These are phyloP conservation scores for Nakaseomyces glabratus DNA, from an alignment of 1,139 yeast genomes.

Conservation along the genomic window DNA sequence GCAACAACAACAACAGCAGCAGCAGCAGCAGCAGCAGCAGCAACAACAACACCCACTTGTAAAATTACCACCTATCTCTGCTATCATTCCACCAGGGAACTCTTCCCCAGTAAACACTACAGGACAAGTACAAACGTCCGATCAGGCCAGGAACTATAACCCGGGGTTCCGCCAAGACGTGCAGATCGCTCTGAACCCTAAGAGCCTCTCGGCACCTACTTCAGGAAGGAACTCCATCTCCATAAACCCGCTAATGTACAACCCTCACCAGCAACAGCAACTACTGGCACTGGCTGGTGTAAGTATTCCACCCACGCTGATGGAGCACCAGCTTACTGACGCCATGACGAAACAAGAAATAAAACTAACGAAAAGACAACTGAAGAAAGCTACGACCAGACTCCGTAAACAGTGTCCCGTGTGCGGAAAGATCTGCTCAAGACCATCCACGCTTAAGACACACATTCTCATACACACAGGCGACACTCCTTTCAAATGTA, in stretches of 20 bases:
- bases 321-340: slow-evolving; percentile 2
- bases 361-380: slow-evolving; percentile 4
- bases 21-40: slow-evolving; percentile 7
- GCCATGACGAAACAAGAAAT: slow-evolving; percentile 5
- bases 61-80: slow-evolving; percentile 5
- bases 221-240: slow-evolving; percentile 4
- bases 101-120: slow-evolving; percentile 4
- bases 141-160: too few relatives aligned
- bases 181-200: neutral
- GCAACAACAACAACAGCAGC: slow-evolving; percentile 2
- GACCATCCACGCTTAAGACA: slow-evolving; percentile 76
- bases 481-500: slow-evolving; percentile 71
- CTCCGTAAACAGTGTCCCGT: slow-evolving; percentile 41
- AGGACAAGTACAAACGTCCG: slow-evolving; percentile 1
- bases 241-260: neutral
- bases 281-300: neutral
- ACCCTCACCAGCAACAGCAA: slow-evolving; percentile 1
- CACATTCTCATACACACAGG: slow-evolving; percentile 85
- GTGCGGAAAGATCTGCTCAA: slow-evolving; percentile 70
- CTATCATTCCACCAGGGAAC: slow-evolving; percentile 1
- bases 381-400: slow-evolving; percentile 4
- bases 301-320: neutral
- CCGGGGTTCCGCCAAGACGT: neutral
- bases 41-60: slow-evolving; percentile 6
- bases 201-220: slow-evolving; percentile 4